phyloP scores from a whole-genome alignment of 164 flowering plant species.

The Dillenia suffruticosa region DNA sequence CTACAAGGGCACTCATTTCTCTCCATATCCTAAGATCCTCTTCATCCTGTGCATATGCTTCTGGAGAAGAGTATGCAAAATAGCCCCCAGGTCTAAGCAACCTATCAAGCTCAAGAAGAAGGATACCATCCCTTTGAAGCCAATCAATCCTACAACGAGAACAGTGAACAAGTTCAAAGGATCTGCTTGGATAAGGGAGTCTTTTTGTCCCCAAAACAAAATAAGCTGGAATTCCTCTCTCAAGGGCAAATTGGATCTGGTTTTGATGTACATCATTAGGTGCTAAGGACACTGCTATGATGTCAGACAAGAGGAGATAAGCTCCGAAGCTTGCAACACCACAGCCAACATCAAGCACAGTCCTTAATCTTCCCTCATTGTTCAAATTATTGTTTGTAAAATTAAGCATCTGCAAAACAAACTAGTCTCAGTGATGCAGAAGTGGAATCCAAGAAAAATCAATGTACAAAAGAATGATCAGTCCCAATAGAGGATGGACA shows the following conservation, averaged over 20 bases:
- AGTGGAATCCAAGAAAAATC: not conserved
- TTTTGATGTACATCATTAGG: constrained; percentile 96
- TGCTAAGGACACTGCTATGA: constrained; percentile 84
- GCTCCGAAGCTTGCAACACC: constrained; percentile 97
- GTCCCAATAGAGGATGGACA: not conserved
- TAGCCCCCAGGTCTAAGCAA: constrained; percentile 91
- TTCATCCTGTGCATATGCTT: constrained; percentile 94
- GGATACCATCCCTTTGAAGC: constrained; percentile 90
- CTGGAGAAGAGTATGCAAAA: constrained; percentile 94
- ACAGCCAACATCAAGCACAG: constrained; percentile 91
- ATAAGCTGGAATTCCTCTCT: constrained; percentile 93
- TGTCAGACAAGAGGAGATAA: constrained; percentile 69
- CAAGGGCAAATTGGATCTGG: constrained; percentile 94
- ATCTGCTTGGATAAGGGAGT: constrained; percentile 92
- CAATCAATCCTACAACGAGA: constrained; percentile 95
- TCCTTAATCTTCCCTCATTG: constrained; percentile 69
- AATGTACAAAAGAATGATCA: not conserved
- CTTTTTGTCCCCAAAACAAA: constrained; percentile 86
- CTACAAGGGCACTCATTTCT: constrained; percentile 87
- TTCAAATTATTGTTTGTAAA: constrained; percentile 59
- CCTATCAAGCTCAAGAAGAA: constrained; percentile 90
- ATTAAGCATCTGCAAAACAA: constrained; percentile 71
- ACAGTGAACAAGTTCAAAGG: constrained; percentile 93
- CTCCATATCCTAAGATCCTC: constrained; percentile 82
- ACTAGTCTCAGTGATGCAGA: constrained; percentile 10